phyloP scores from a whole-genome alignment of 2,329 filamentous ascomycete species.

The Talaromyces sp. region DNA sequence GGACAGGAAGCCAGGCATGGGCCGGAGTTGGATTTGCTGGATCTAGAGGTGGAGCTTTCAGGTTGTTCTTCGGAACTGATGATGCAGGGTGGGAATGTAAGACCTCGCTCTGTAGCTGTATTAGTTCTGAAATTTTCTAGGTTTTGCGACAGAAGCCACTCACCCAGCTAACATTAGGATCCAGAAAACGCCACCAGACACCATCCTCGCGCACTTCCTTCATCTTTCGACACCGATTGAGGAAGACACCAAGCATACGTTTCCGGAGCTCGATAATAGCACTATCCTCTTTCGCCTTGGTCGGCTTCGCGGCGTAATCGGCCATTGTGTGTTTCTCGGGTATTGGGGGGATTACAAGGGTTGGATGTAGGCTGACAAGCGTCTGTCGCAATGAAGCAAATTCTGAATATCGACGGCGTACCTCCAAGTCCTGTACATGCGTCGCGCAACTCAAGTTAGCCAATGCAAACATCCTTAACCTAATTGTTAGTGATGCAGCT shows the following conservation, averaged over 20 bases:
- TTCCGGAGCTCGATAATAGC: constrained; percentile 96
- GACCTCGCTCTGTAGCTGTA: constrained; percentile 73
- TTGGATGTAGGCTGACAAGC: constrained; percentile 86
- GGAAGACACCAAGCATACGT: constrained; percentile 91
- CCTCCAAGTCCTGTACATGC: constrained; percentile 81
- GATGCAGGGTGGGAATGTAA: constrained; percentile 84
- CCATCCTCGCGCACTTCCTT: constrained; percentile 86
- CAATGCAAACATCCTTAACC: neutral
- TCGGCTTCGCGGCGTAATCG: constrained; percentile 96
- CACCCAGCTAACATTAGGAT: constrained; percentile 99
- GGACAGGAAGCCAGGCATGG: constrained; percentile 83
- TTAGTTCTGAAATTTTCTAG: neutral
- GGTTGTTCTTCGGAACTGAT: constrained; percentile 86
- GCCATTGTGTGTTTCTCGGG: constrained; percentile 99
- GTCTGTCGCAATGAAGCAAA: constrained; percentile 88
- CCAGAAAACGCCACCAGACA: constrained; percentile 95
- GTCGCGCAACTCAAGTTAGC: constrained; percentile 13
- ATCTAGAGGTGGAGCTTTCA: constrained; percentile 93
- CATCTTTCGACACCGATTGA: constrained; percentile 92
- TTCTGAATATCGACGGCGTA: constrained; percentile 91
- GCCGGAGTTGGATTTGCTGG: constrained; percentile 86
- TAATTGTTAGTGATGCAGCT: constrained; percentile 23
- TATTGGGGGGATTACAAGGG: constrained; percentile 91
- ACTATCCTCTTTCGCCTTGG: constrained; percentile 94
- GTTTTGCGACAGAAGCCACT: constrained; percentile 23